Evolutionary conservation across 2,329 filamentous ascomycete genomes (phyloP), one percentile per base, ranked within the genome.

Genomic region (Beauveria scarabaeidicola): DNA sequence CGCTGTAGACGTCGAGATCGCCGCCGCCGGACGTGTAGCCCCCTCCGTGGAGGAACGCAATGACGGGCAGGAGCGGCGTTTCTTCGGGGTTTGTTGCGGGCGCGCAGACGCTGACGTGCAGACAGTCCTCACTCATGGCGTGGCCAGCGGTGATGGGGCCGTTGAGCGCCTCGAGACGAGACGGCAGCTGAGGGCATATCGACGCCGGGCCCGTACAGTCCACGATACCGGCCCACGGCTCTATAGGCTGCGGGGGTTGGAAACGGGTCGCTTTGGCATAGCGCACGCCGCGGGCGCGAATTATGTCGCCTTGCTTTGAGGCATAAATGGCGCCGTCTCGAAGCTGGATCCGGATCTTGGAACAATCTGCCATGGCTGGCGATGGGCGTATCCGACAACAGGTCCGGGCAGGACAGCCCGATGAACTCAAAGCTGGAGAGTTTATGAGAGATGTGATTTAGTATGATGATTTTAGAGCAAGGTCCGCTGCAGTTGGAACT

Each of bases 31-130:
- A 62, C 25, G 56, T 52, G 27, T 66, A 67, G 32, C 60, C 62
- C 1, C 67, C 67, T 9, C 67, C 66, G 44, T 68, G 64, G 19
- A 68, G 61, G 27, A 61, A 69, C 5, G 63, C 64, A 63, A 73
- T 67, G 11, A 72, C 69, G 1, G 70, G 71, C 10, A 54, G 36
- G 5, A 43, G 48, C 1, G 29, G 32, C 32, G 32, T 36, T 36
- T 11, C 13, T 32, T 13, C 32, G 32, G 5, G 32, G 25, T 13
- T 5, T 11, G 27, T 40, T 10, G 0, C 29, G 2, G 63, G 61
- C 5, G 63, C 57, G 15, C 48, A 60, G 15, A 65, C 51, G 11
- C 61, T 61, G 7, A 64, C 52, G 19, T 62, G 53, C 5, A 65
- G 62, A 38, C 62, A 63, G 54, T 66, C 63, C 29, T 66, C 64